phyloP scores from a whole-genome alignment of 129 eudicot species.

The Deinandra increscens region DNA sequence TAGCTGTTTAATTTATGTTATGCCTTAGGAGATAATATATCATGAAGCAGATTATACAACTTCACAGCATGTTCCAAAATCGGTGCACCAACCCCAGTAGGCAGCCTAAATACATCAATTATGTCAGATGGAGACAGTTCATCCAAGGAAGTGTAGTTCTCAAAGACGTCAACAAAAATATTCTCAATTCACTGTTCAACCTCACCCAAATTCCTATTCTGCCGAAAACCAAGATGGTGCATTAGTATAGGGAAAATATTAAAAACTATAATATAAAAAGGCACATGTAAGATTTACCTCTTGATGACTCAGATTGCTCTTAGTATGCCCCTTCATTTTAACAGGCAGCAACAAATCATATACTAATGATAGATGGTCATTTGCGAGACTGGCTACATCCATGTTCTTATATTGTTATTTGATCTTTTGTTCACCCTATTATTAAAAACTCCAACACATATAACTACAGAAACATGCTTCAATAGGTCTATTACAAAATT shows the following conservation, averaged over 20 bases:
- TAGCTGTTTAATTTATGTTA: slow-evolving; percentile 66
- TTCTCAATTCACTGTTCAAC: slow-evolving; percentile 71
- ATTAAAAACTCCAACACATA: no score
- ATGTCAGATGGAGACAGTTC: slow-evolving; percentile 68
- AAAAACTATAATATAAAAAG: slow-evolving; percentile 6
- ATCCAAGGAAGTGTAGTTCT: slow-evolving; percentile 75
- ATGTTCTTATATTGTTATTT: no score
- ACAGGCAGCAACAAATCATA: slow-evolving; percentile 66
- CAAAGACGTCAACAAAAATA: slow-evolving; percentile 61
- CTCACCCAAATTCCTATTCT: slow-evolving; percentile 83
- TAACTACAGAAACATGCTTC: no score
- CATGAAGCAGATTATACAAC: slow-evolving; percentile 72
- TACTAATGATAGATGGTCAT: slow-evolving; percentile 67
- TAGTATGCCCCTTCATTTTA: slow-evolving; percentile 58
- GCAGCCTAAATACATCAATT: slow-evolving; percentile 64
- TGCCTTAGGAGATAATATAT: slow-evolving; percentile 77
- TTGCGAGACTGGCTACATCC: slow-evolving; percentile 90
- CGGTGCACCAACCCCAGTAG: slow-evolving; percentile 69
- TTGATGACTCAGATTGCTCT: slow-evolving; percentile 74
- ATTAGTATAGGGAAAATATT: slow-evolving; percentile 12
- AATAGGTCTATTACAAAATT: no score
- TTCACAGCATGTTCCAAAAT: slow-evolving; percentile 75
- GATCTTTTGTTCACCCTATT: no score
- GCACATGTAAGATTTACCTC: slow-evolving; percentile 48
- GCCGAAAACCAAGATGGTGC: slow-evolving; percentile 12